Evolutionary conservation across 2,329 filamentous ascomycete genomes (phyloP).

Genomic region (Nothophaeocryptopus gaeumannii): DNA sequence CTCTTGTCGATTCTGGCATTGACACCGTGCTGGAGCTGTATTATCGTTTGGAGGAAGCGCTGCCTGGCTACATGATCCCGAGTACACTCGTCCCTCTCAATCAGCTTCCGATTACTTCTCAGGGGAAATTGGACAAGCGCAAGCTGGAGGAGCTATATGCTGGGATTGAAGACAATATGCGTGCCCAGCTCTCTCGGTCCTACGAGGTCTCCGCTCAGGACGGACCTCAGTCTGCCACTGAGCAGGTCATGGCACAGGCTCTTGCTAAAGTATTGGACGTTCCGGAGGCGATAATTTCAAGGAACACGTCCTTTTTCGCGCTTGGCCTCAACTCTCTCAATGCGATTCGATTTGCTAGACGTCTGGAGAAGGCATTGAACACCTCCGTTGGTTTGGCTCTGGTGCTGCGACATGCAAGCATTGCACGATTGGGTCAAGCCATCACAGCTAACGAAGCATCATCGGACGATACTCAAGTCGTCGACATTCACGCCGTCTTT

Average conservation of each 20-base stretch:
- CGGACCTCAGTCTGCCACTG: conserved; percentile 53
- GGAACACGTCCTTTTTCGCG: conserved; percentile 71
- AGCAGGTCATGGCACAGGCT: conserved; percentile 55
- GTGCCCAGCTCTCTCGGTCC: conserved; percentile 43
- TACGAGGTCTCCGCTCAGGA: conserved; percentile 36
- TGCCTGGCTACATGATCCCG: conserved; percentile 79
- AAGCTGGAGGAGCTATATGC: conserved; percentile 52
- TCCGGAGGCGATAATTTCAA: conserved; percentile 49
- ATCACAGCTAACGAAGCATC: not conserved
- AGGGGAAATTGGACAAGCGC: conserved; percentile 69
- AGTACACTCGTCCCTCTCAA: conserved; percentile 68
- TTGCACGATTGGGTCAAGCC: conserved; percentile 53
- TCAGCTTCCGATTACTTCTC: conserved; percentile 66
- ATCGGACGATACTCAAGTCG: not conserved
- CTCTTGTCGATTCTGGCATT: conserved; percentile 1
- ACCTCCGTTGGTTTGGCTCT: conserved; percentile 62
- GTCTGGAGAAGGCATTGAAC: conserved; percentile 51
- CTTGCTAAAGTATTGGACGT: conserved; percentile 54
- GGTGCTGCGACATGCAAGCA: conserved; percentile 65
- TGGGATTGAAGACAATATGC: conserved; percentile 44
- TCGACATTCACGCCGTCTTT: conserved; percentile 3
- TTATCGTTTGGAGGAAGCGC: conserved; percentile 49
- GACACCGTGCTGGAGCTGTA: conserved; percentile 46
- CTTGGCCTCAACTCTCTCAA: conserved; percentile 67
- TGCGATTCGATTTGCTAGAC: conserved; percentile 66